phyloP scores from a whole-genome alignment of 83 land plant species.

The Thuja plicata region DNA sequence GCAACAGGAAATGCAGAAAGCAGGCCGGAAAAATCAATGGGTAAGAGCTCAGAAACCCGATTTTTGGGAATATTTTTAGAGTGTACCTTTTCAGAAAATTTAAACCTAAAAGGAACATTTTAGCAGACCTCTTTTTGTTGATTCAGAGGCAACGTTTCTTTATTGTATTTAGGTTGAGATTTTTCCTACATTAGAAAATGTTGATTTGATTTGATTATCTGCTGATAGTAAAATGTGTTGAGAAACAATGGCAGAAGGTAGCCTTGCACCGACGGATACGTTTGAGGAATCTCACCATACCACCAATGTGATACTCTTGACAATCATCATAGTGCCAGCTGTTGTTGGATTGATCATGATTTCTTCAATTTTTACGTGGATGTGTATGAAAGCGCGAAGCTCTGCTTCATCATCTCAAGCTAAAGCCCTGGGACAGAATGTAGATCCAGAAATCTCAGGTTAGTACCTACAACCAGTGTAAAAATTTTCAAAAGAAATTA shows the following conservation, averaged over 20 bases:
- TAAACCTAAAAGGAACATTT: neutral
- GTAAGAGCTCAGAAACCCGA: neutral
- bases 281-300: conserved; percentile 20
- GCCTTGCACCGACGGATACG: neutral
- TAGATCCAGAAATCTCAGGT: conserved; percentile 2
- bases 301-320: conserved; percentile 30
- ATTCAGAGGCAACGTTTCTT: neutral
- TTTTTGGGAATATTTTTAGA: neutral
- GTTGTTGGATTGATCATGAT: conserved; percentile 24
- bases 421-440: neutral
- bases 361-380: conserved; percentile 27
- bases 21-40: neutral
- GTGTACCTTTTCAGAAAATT: neutral
- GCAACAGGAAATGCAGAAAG: neutral
- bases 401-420: conserved; percentile 4
- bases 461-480: neutral
- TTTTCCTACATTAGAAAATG: neutral
- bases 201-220: neutral
- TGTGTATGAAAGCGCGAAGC: conserved; percentile 14
- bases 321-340: conserved; percentile 24
- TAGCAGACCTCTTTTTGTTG: neutral
- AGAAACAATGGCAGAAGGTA: neutral
- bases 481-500: neutral
- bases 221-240: neutral
- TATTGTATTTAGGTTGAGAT: neutral